Conservation (phyloP, 176 grass and related monocot genomes). For the Zoysia pacifica region DNA sequence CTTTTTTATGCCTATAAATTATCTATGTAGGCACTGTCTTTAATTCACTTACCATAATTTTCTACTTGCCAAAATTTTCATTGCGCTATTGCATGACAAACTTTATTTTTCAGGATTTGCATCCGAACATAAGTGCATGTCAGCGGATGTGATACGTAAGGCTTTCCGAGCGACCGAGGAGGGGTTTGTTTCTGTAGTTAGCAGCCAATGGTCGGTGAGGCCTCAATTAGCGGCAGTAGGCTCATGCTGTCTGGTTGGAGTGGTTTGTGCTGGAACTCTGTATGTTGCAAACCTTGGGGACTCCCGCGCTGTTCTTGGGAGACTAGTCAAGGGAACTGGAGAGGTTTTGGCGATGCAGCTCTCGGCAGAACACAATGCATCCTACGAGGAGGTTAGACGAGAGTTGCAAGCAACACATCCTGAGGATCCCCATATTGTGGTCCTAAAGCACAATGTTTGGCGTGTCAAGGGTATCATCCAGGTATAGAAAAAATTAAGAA, state of each 20-base stretch:
- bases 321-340: conserved; percentile 68
- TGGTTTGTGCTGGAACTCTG: conserved; percentile 64
- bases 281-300: conserved; percentile 80
- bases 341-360: conserved; percentile 80
- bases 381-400: conserved; percentile 67
- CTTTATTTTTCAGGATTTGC: conserved; percentile 57
- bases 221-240: conserved; percentile 88
- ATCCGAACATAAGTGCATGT: conserved; percentile 75
- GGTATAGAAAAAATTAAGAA: conserved; percentile 42
- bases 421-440: conserved; percentile 74
- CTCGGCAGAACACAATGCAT: conserved; percentile 85
- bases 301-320: conserved; percentile 76
- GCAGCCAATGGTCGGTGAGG: conserved; percentile 63
- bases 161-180: conserved; percentile 76
- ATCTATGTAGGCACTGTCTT: neutral
- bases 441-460: conserved; percentile 88
- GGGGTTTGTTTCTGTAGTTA: conserved; percentile 75
- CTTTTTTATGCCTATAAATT: neutral
- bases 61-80: conserved; percentile 19
- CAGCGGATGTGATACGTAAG: conserved; percentile 69
- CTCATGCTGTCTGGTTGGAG: conserved; percentile 78
- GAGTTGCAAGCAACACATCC: conserved; percentile 78
- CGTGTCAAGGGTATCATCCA: conserved; percentile 93
- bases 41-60: conserved; percentile 14
- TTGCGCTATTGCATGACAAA: conserved; percentile 20